Percentiles rank a stretch among this genome's conserved stretches.
Conservation (phyloP, 164 flowering plant species). For the Santalum album region DNA sequence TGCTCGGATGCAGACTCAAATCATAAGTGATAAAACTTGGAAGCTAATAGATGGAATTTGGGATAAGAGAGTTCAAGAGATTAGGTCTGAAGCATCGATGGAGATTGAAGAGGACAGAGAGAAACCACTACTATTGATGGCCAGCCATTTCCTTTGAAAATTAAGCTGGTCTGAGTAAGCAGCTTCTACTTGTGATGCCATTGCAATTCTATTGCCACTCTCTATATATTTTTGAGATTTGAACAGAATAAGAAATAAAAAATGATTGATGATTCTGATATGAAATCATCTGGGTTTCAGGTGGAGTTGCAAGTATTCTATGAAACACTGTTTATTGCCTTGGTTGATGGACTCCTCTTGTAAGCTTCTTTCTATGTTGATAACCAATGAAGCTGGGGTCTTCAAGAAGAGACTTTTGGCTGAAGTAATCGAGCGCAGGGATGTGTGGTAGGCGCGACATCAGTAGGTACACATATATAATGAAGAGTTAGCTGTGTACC, state of each 20-base stretch:
- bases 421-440: too few species aligned
- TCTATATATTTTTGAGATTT: too few species aligned
- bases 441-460: too few species aligned
- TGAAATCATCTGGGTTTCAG: too few species aligned
- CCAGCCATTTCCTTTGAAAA: constrained; percentile 62
- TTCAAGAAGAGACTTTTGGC: too few species aligned
- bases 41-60: constrained; percentile 78
- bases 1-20: constrained; percentile 59
- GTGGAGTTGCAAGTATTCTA: background rate
- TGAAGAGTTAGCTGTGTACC: too few species aligned
- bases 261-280: too few species aligned
- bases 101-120: constrained; percentile 56
- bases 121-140: constrained; percentile 64
- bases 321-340: background rate
- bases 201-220: too few species aligned
- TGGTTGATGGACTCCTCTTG: background rate
- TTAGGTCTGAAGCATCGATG: constrained; percentile 38
- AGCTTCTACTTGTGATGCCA: too few species aligned
- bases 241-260: too few species aligned
- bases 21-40: constrained; percentile 84
- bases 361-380: background rate
- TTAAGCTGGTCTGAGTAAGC: background rate
- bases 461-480: too few species aligned
- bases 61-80: constrained; percentile 76
- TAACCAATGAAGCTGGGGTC: background rate